Base-by-base conservation (phyloP, 2,329 filamentous ascomycete species). In the Xylaria sp. region DNA sequence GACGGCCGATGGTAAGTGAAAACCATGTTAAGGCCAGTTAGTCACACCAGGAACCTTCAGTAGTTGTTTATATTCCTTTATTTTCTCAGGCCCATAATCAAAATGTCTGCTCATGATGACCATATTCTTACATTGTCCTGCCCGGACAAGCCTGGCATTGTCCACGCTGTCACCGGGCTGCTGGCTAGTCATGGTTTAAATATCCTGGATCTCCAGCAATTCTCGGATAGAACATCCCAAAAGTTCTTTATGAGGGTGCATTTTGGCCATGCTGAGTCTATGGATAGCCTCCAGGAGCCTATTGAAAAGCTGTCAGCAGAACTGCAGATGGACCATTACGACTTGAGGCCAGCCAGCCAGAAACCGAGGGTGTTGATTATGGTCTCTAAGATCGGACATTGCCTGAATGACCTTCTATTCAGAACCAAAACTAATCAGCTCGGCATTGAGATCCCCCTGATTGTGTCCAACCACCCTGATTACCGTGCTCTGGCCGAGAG, bases 211-310 rank as follows among this genome's bases (percentile, higher is more conserved):
- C 87, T 94, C 70, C 92, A 94, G 81, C 92, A 96, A 81, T 96
- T 93, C 83, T 91, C 89, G 47, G 92, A 95, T 80, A 87, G 89
- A 29, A 86, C 84, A 27, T 91, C 90, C 22, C 82, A 91, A 77
- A 90, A 86, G 65, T 96, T 96, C 84, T 96, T 96, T 82, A 95
- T 96, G 92, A 88, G 92, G 77, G 91, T 95, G 73, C 92, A 94
- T 79, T 95, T 95, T 74, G 90, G 88, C 10, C 87, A 90, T 67
- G 84, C 83, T 6, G 78, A 77, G 66, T 84, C 80, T 67, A 86
- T 83, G 55, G 82, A 82, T 22, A 80, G 86, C 69, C 81, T 93
- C 54, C 78, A 76, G 7, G 78, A 77, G 63, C 84, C 87, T 6
- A 90, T 95, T 73, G 80, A 82, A 31, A 79, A 83, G 47, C 87